Conservation (phyloP, 1,284 basidiomycete genomes). For the Heliocybe sulcata region DNA sequence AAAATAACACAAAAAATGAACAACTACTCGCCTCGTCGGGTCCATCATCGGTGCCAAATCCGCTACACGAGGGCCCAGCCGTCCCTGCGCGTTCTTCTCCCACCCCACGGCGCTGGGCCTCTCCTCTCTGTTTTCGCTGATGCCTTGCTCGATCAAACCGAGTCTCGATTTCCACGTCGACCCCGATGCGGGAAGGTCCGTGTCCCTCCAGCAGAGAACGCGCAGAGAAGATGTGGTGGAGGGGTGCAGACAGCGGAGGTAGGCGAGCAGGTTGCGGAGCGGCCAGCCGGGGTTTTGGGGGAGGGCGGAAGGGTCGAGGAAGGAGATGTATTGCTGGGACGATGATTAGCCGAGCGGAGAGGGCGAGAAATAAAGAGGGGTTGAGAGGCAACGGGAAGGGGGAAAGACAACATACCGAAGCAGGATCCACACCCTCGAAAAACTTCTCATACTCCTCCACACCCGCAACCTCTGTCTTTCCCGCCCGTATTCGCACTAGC, state of each 20-base stretch:
- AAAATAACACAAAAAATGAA: too few species aligned
- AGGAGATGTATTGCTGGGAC: constrained; percentile 57
- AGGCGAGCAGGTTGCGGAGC: constrained; percentile 85
- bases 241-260: constrained; percentile 55
- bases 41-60: constrained; percentile 97
- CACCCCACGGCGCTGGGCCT: constrained; percentile 79
- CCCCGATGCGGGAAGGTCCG: constrained; percentile 24
- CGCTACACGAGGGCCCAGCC: constrained; percentile 82
- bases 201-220: constrained; percentile 72
- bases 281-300: constrained; percentile 88
- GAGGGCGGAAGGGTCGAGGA: constrained; percentile 84
- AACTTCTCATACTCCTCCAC: constrained; percentile 53
- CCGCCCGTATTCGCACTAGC: constrained; percentile 36
- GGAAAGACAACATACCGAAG: constrained; percentile 25
- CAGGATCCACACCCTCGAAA: constrained; percentile 33
- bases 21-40: constrained; percentile 73
- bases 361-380: constrained; percentile 3
- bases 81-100: constrained; percentile 86
- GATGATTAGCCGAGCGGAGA: constrained; percentile 2
- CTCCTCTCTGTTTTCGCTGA: constrained; percentile 10
- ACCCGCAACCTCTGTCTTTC: constrained; percentile 33
- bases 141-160: not conserved
- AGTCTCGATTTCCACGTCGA: not conserved
- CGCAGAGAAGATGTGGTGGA: constrained; percentile 43
- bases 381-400: not conserved